These are phyloP conservation scores for Acacia concinna DNA, from an alignment of 331 rosid species.

Conservation along the genomic window DNA sequence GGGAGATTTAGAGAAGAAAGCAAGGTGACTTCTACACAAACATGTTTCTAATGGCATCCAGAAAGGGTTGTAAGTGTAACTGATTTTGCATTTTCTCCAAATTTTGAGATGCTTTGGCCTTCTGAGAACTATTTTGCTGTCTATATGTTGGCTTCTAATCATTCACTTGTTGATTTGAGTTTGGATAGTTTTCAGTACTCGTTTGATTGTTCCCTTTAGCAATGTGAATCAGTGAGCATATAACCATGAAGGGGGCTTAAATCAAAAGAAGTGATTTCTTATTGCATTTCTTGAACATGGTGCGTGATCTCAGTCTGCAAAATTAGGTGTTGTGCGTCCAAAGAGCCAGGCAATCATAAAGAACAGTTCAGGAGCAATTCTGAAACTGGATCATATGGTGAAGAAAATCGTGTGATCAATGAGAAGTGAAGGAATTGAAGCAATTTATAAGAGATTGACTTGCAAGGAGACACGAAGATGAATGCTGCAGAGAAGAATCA, in stretches of 20 bases:
- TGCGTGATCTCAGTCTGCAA: neutral
- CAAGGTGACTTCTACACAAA: neutral
- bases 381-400: neutral
- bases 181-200: neutral
- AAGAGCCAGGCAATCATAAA: neutral
- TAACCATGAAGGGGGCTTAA: neutral
- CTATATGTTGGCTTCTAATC: neutral
- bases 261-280: no score
- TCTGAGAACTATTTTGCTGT: neutral
- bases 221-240: neutral
- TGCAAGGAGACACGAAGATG: neutral
- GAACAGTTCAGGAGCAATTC: neutral
- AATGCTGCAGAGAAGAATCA: neutral
- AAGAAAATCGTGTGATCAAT: neutral
- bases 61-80: neutral
- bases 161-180: neutral
- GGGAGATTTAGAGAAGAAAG: neutral
- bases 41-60: neutral
- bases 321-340: neutral
- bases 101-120: neutral
- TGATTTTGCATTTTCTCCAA: neutral
- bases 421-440: neutral
- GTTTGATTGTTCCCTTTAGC: neutral
- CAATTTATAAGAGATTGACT: neutral
- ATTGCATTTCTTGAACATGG: no score